Evolutionary conservation across 2,329 filamentous ascomycete genomes (phyloP).

Genomic region (Ceratocystis cubensis): DNA sequence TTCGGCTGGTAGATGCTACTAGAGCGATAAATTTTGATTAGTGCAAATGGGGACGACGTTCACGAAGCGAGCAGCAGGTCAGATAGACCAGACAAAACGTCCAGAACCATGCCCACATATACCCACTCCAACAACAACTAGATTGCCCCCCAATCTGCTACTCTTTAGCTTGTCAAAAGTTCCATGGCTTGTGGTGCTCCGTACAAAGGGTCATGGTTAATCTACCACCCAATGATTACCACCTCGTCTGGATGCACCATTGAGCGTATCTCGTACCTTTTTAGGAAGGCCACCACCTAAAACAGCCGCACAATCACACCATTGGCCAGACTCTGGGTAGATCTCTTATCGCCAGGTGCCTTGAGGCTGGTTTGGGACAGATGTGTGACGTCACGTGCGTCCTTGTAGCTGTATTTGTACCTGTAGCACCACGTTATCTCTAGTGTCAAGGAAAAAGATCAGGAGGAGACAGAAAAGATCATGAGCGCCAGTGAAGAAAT

Average conservation of each 20-base stretch:
- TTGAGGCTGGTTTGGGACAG: too few relatives aligned
- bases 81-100: not conserved
- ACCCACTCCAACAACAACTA: too few relatives aligned
- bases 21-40: not conserved
- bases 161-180: conserved; percentile 4
- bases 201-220: not conserved
- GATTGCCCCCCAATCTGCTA: not conserved
- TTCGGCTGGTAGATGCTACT: not conserved
- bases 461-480: too few relatives aligned
- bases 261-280: not conserved
- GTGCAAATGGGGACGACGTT: not conserved
- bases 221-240: not conserved
- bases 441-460: too few relatives aligned
- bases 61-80: not conserved
- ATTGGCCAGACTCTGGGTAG: too few relatives aligned
- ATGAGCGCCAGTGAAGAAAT: too few relatives aligned
- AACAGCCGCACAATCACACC: not conserved
- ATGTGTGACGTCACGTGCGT: too few relatives aligned
- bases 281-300: not conserved
- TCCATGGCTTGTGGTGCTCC: not conserved
- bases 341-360: not conserved
- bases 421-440: too few relatives aligned
- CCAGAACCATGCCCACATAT: too few relatives aligned
- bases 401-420: too few relatives aligned
- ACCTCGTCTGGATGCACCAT: not conserved